These are phyloP conservation scores for Antitrichia curtipendula DNA, from an alignment of 225 moss, liverwort and hornwort genomes.

Conservation along the genomic window DNA sequence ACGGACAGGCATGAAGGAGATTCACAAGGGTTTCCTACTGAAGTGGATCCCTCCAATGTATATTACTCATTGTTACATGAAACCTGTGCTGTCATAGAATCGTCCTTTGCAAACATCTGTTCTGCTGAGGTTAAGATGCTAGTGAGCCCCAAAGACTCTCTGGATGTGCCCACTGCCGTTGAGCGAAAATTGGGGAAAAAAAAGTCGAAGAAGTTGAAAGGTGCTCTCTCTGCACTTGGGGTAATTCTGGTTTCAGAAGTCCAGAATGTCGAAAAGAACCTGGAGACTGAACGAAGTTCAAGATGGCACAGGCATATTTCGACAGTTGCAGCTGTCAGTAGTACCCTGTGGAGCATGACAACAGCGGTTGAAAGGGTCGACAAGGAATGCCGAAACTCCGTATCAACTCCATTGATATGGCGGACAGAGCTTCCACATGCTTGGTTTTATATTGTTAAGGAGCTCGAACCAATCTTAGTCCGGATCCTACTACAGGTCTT, in stretches of 20 bases:
- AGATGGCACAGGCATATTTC: constrained; percentile 34
- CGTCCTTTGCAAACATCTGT: constrained; percentile 16
- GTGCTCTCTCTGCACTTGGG: constrained; percentile 14
- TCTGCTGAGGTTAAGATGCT: constrained; percentile 24
- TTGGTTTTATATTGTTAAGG: constrained; percentile 31
- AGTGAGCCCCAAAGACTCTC: constrained; percentile 11
- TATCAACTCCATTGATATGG: constrained; percentile 36
- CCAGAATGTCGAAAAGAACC: background rate
- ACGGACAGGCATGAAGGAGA: background rate
- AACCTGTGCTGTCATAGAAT: constrained; percentile 41
- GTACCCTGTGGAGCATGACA: constrained; percentile 65
- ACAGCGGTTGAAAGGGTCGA: constrained; percentile 29
- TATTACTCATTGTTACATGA: constrained; percentile 7
- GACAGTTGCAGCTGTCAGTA: constrained; percentile 34
- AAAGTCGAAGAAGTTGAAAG: constrained; percentile 31
- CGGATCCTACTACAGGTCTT: constrained; percentile 40
- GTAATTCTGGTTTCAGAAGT: constrained; percentile 10
- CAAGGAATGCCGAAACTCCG: constrained; percentile 29
- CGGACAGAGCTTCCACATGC: constrained; percentile 44
- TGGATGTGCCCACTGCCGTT: background rate
- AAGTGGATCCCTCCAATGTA: background rate
- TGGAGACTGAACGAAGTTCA: background rate
- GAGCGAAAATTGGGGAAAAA: background rate
- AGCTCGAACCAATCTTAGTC: constrained; percentile 48
- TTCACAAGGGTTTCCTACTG: background rate